A percentile compares a stretch with the other conserved stretches of the same genome.
Conservation (phyloP, 2,329 filamentous ascomycete genomes). For the Botrytis sinoallii region DNA sequence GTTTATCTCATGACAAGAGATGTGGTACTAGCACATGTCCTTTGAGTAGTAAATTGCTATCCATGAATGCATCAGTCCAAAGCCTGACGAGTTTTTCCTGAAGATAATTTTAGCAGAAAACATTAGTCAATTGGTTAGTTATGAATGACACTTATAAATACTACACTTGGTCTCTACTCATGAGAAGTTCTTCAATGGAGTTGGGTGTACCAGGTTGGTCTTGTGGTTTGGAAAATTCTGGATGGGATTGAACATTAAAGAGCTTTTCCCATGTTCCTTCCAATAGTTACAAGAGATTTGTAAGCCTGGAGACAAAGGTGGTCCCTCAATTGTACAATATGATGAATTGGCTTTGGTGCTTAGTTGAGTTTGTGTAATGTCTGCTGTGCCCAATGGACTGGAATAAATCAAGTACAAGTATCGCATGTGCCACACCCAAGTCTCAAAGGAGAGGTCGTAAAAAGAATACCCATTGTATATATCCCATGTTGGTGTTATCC, state of each 20-base stretch:
- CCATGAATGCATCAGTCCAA: not conserved
- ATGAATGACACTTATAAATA: not conserved
- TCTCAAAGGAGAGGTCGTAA: not conserved
- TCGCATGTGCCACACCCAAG: not conserved
- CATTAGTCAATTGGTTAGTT: not conserved
- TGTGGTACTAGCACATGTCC: not conserved
- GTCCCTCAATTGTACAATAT: not conserved
- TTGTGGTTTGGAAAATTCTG: not conserved
- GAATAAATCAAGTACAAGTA: not conserved
- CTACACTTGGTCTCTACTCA: not conserved
- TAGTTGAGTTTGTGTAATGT: not conserved
- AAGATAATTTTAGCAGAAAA: not conserved
- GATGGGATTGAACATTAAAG: not conserved
- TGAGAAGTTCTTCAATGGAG: not conserved
- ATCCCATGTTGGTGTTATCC: not conserved
- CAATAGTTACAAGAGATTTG: not conserved
- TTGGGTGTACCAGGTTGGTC: not conserved
- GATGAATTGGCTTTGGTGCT: not conserved
- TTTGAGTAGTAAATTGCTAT: not conserved
- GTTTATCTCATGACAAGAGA: not conserved
- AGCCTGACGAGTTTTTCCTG: not conserved
- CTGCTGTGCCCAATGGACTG: no score
- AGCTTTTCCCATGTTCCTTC: not conserved
- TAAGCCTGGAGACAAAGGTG: not conserved
- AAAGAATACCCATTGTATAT: not conserved